phyloP scores from a whole-genome alignment of 2,329 filamentous ascomycete species.

The Sphaerulina musiva region DNA sequence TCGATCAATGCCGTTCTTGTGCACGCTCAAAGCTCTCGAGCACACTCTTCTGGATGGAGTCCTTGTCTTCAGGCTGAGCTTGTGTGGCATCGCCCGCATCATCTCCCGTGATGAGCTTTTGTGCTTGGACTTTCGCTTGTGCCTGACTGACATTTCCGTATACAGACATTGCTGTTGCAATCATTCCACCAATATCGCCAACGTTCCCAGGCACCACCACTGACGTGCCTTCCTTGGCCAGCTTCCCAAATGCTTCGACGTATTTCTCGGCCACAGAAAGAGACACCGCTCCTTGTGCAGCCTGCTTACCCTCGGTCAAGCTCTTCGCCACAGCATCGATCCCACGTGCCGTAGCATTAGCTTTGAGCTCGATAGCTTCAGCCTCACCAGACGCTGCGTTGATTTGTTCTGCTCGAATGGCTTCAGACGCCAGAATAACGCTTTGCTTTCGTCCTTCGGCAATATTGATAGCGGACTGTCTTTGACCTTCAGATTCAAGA shows the following conservation, averaged over 20 bases:
- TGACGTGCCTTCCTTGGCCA: conserved; percentile 91
- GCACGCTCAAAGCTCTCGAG: conserved; percentile 38
- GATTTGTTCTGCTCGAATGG: conserved; percentile 81
- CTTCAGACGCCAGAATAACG: conserved; percentile 92
- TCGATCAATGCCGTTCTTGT: conserved; percentile 31
- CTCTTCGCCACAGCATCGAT: conserved; percentile 74
- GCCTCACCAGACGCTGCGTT: conserved; percentile 90
- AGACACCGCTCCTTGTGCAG: conserved; percentile 77
- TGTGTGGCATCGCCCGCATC: conserved; percentile 2
- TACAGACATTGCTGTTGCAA: conserved; percentile 88
- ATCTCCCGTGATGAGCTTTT: conserved; percentile 34
- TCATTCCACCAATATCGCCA: conserved; percentile 93
- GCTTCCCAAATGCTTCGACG: conserved; percentile 84
- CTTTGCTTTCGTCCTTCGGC: conserved; percentile 96
- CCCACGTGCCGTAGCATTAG: conserved; percentile 75
- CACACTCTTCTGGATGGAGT: conserved; percentile 35
- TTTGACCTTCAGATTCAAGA: conserved; percentile 90
- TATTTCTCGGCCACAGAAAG: conserved; percentile 94
- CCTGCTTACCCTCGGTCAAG: conserved; percentile 58
- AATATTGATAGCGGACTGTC: conserved; percentile 97
- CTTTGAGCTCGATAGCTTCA: conserved; percentile 82
- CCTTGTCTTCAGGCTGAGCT: conserved; percentile 19
- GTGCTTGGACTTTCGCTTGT: conserved; percentile 62
- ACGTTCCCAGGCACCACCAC: conserved; percentile 96
- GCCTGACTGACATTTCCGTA: conserved; percentile 87